phyloP scores from a whole-genome alignment of 1,284 basidiomycete species.

The Pholiota adiposa region DNA sequence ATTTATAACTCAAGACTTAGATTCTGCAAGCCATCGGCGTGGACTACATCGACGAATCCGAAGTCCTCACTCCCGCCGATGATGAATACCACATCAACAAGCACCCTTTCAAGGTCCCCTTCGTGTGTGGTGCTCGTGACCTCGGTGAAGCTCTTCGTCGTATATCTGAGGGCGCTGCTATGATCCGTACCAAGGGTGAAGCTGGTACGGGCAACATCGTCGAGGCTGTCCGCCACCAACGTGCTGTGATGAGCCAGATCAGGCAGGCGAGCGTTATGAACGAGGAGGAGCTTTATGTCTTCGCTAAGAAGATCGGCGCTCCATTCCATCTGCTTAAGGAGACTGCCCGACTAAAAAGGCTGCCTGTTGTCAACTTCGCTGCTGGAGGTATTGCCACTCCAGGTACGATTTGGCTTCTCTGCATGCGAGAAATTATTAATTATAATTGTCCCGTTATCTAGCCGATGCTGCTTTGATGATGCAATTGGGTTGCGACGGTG shows the following conservation, averaged over 20 bases:
- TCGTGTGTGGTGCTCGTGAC: constrained; percentile 81
- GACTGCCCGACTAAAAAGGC: constrained; percentile 89
- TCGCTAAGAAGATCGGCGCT: constrained; percentile 92
- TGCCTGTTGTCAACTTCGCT: constrained; percentile 96
- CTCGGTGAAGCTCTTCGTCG: constrained; percentile 94
- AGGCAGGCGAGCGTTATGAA: constrained; percentile 84
- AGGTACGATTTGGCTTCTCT: constrained; percentile 47
- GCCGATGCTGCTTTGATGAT: constrained; percentile 99
- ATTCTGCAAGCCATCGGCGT: constrained; percentile 94
- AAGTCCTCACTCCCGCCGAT: constrained; percentile 96
- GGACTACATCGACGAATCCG: constrained; percentile 98
- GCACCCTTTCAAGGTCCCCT: constrained; percentile 89
- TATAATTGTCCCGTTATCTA: constrained; percentile 30
- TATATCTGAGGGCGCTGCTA: constrained; percentile 96
- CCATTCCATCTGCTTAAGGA: constrained; percentile 99
- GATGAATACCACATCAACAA: constrained; percentile 91
- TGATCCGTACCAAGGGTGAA: constrained; percentile 97
- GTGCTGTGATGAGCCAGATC: constrained; percentile 85
- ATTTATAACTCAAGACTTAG: constrained; percentile 43
- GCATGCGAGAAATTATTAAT: neutral
- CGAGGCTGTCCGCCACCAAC: constrained; percentile 94
- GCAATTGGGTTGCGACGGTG: constrained; percentile 98
- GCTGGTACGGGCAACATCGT: constrained; percentile 98
- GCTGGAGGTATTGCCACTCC: constrained; percentile 97
- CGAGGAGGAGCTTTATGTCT: constrained; percentile 95